Evolutionary conservation across 768 basidiomycete genomes (phyloP).

Genomic region (Kwoniella mangroviensis): DNA sequence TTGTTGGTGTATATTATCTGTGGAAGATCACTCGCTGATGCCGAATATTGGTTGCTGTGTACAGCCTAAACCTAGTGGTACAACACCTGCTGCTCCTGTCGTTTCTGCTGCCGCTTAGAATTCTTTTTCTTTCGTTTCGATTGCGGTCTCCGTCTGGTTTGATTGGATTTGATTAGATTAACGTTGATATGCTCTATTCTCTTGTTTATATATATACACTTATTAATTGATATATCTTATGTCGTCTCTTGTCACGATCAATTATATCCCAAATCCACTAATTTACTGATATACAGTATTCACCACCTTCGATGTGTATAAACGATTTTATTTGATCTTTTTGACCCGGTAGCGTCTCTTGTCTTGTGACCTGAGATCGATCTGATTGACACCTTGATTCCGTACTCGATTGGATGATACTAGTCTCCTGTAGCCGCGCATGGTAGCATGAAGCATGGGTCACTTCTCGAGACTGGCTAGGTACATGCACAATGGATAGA

Average conservation of each 20-base stretch:
- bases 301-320: conserved; percentile 14
- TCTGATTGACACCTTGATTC: not conserved
- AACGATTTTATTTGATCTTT: not conserved
- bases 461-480: not conserved
- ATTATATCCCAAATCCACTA: not conserved
- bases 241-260: not conserved
- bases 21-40: conserved; percentile 40
- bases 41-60: not conserved
- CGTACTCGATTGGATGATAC: not conserved
- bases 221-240: conserved; percentile 11
- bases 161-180: not conserved
- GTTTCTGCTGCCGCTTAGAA: conserved; percentile 78
- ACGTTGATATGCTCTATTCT: not conserved
- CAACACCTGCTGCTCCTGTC: conserved; percentile 67
- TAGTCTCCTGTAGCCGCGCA: conserved; percentile 1
- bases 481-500: not conserved
- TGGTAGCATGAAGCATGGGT: conserved; percentile 1
- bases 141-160: not conserved
- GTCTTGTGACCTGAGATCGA: not conserved
- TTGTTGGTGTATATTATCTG: not conserved
- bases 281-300: not conserved
- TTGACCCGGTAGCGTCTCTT: not conserved
- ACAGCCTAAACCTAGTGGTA: conserved; percentile 50
- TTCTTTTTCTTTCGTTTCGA: not conserved
- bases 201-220: conserved; percentile 13